A percentile compares a stretch with the other conserved stretches of the same genome.
Conservation (phyloP, 2,329 filamentous ascomycete genomes). For the Penicillium sp. region DNA sequence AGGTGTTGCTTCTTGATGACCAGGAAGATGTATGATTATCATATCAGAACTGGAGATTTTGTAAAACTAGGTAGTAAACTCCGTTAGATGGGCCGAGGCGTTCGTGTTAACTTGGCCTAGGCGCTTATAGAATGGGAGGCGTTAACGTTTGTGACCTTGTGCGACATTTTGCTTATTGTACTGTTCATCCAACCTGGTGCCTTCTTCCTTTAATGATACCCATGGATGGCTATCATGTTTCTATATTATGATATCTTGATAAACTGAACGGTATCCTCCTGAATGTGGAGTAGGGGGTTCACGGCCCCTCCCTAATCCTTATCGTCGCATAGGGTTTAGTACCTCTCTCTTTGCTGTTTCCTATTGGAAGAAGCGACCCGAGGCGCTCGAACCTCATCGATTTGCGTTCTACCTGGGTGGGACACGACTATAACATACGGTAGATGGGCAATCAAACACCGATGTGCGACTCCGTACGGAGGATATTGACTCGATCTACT, state of each 20-base stretch:
- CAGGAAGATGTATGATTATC: conserved; percentile 9
- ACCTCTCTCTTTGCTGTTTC: too few relatives aligned
- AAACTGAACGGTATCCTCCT: too few relatives aligned
- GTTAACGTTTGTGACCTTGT: background rate
- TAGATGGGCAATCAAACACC: background rate
- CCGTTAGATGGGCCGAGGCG: background rate
- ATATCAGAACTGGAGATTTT: too few relatives aligned
- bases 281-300: too few relatives aligned
- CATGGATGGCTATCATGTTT: background rate
- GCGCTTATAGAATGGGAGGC: background rate
- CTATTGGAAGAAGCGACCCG: background rate
- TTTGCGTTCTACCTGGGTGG: too few relatives aligned
- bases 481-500: background rate
- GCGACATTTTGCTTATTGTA: background rate
- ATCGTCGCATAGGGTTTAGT: too few relatives aligned
- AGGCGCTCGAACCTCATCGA: background rate
- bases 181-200: background rate
- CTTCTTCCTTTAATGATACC: background rate
- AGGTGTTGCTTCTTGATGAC: conserved; percentile 33
- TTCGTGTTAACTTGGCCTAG: background rate
- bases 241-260: background rate
- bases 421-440: background rate
- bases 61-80: background rate
- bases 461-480: background rate
- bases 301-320: too few relatives aligned